phyloP scores from a whole-genome alignment of 805 yeast genomes.

The Sugiyamaella valdiviana region DNA sequence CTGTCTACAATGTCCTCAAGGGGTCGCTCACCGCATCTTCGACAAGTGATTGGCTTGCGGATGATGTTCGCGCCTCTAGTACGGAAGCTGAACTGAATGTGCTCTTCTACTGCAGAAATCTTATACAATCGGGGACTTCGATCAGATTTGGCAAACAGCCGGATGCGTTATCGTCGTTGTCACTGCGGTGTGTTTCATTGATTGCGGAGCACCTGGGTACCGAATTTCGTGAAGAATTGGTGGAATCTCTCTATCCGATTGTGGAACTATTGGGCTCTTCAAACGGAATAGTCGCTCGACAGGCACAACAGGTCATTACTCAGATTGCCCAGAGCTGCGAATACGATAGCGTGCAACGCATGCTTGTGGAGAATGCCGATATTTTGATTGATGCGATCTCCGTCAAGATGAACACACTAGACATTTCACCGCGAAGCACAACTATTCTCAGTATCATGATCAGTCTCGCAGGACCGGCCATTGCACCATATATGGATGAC shows the following conservation, averaged over 20 bases:
- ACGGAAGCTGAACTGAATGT: not conserved
- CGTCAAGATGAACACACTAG: conserved; percentile 57
- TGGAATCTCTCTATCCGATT: conserved; percentile 67
- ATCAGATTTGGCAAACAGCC: conserved; percentile 1
- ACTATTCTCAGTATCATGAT: conserved; percentile 64
- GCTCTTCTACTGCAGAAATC: not conserved
- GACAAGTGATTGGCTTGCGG: not conserved
- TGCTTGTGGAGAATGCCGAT: conserved; percentile 67
- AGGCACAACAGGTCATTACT: conserved; percentile 48
- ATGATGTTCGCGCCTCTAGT: not conserved
- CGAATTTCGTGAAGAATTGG: conserved; percentile 49
- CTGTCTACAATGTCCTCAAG: not conserved
- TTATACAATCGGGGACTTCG: not conserved
- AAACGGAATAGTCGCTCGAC: conserved; percentile 39
- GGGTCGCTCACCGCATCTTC: not conserved
- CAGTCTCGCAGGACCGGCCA: conserved; percentile 59
- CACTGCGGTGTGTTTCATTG: conserved; percentile 21
- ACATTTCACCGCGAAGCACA: conserved; percentile 67
- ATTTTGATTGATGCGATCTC: conserved; percentile 79
- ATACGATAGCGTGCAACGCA: conserved; percentile 42
- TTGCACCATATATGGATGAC: conserved; percentile 64
- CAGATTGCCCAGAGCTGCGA: conserved; percentile 49
- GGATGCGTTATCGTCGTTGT: conserved; percentile 11
- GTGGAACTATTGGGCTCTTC: conserved; percentile 64
- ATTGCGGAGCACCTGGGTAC: conserved; percentile 24